phyloP scores from a whole-genome alignment of 352 stramenopile species.

The Phytophthora europaea region DNA sequence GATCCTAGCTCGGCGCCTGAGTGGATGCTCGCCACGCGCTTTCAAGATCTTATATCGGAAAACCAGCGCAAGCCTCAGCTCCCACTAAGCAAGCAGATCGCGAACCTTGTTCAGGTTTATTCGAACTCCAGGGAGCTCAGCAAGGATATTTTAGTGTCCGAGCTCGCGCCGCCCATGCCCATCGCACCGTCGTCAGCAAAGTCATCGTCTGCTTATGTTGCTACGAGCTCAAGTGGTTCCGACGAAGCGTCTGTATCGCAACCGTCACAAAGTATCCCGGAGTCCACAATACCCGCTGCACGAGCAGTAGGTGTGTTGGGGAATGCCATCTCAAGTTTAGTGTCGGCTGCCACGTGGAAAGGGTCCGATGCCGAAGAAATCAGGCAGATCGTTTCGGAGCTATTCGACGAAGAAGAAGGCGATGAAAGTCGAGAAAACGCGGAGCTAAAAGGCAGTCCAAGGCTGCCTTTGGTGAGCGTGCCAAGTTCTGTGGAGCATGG shows the following conservation, averaged over 20 bases:
- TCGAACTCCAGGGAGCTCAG: constrained; percentile 73
- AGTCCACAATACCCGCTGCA: constrained; percentile 71
- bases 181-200: constrained; percentile 23
- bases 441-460: constrained; percentile 13
- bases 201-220: constrained; percentile 6
- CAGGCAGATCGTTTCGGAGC: constrained; percentile 51
- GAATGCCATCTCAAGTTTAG: constrained; percentile 74
- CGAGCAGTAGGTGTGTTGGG: constrained; percentile 78
- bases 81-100: constrained; percentile 69
- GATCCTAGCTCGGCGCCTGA: constrained; percentile 69
- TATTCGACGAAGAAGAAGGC: constrained; percentile 62
- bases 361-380: constrained; percentile 76
- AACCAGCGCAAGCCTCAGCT: constrained; percentile 67
- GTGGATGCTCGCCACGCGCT: constrained; percentile 68
- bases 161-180: constrained; percentile 70
- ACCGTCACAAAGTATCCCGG: constrained; percentile 30
- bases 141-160: constrained; percentile 77
- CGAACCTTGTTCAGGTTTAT: constrained; percentile 83
- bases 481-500: constrained; percentile 51
- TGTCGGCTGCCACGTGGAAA: constrained; percentile 83
- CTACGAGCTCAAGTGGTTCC: background rate
- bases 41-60: constrained; percentile 50
- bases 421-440: constrained; percentile 14
- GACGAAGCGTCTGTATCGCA: constrained; percentile 4
- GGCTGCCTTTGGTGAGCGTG: constrained; percentile 12